Conservation (phyloP, 1,139 yeast species). For the Magnusiomyces magnusii region DNA sequence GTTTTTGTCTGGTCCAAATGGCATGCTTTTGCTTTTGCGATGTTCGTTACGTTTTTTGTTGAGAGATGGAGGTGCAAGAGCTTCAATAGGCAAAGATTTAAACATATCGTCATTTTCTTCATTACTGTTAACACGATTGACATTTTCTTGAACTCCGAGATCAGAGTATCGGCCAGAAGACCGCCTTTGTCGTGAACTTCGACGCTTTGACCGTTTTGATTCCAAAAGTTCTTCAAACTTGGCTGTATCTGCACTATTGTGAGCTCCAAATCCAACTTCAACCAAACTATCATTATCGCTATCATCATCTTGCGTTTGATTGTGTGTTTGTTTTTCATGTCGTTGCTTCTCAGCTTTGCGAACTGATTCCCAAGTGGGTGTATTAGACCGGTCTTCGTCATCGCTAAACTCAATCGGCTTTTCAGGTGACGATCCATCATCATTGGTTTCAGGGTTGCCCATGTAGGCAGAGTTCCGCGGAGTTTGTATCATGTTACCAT, state of each 20-base stretch:
- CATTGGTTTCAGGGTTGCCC: not conserved
- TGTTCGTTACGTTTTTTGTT: not conserved
- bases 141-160: not conserved
- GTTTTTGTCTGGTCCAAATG: not conserved
- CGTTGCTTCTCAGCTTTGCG: not conserved
- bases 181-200: not conserved
- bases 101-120: not conserved
- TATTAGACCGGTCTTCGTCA: not conserved
- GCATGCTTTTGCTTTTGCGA: not conserved
- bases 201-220: not conserved
- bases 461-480: not conserved
- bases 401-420: not conserved
- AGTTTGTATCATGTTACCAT: not conserved
- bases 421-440: not conserved
- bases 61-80: not conserved
- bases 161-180: not conserved
- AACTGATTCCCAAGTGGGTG: not conserved
- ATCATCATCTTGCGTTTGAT: not conserved
- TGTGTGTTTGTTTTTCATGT: not conserved
- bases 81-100: not conserved
- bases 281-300: slow-evolving; percentile 1
- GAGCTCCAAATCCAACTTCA: not conserved
- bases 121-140: not conserved
- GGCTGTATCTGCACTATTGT: not conserved
- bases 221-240: not conserved